phyloP scores from a whole-genome alignment of 805 yeast species.

The Saccharomycopsis sp. region DNA sequence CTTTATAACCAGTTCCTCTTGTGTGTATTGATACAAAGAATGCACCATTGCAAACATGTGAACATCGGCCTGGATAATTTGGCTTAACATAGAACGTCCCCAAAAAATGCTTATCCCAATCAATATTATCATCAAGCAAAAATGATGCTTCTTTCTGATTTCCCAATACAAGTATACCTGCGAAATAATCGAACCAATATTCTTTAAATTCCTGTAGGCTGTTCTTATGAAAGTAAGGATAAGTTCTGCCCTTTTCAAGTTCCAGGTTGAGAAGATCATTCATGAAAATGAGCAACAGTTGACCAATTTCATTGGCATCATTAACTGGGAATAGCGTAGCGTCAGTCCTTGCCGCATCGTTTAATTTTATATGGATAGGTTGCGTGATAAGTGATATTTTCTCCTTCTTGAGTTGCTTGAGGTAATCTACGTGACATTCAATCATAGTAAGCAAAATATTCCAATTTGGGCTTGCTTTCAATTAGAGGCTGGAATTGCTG shows the following conservation, averaged over 20 bases:
- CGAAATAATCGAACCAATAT: conserved; percentile 64
- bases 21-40: conserved; percentile 56
- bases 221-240: conserved; percentile 48
- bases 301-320: conserved; percentile 41
- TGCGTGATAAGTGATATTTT: conserved; percentile 30
- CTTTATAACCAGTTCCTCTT: conserved; percentile 50
- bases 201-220: conserved; percentile 44
- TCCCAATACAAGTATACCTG: conserved; percentile 52
- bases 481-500: too few species aligned
- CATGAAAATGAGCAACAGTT: conserved; percentile 38
- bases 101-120: conserved; percentile 44
- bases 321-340: conserved; percentile 62
- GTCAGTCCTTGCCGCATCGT: conserved; percentile 33
- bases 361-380: conserved; percentile 35
- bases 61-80: conserved; percentile 76
- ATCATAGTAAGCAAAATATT: too few species aligned
- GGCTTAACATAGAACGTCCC: conserved; percentile 84
- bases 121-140: conserved; percentile 25
- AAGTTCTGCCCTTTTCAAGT: conserved; percentile 67
- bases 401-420: background rate
- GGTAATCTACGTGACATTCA: conserved; percentile 9
- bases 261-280: conserved; percentile 52
- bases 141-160: conserved; percentile 21
- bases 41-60: conserved; percentile 86
- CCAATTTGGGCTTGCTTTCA: too few species aligned